Evolutionary conservation across 164 flowering plant species (phyloP).

Genomic region (Cinnamomum micranthum): DNA sequence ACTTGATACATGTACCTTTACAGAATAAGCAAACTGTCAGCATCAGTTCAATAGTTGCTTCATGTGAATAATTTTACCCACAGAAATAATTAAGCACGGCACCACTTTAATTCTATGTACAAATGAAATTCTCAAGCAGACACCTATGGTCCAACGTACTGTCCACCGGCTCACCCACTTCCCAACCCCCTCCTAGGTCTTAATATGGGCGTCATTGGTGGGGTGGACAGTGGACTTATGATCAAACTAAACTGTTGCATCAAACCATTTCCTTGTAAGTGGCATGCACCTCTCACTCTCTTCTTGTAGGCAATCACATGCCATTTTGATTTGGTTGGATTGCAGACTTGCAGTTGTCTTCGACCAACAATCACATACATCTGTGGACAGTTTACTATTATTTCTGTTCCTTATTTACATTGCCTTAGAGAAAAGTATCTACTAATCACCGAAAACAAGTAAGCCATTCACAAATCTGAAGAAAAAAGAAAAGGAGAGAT

Average conservation of each 20-base stretch:
- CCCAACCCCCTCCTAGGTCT: background rate
- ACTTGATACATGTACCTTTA: background rate
- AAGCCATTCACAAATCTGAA: background rate
- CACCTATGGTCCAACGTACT: background rate
- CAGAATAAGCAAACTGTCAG: background rate
- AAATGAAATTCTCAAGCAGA: background rate
- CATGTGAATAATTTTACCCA: background rate
- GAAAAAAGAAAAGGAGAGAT: background rate
- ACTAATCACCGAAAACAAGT: background rate
- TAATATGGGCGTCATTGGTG: too few species aligned
- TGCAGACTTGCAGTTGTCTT: too few species aligned
- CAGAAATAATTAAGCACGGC: background rate
- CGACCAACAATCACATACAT: too few species aligned
- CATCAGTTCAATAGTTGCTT: background rate
- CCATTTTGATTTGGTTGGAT: too few species aligned
- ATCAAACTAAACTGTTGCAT: too few species aligned
- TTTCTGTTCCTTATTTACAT: background rate
- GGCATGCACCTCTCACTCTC: background rate
- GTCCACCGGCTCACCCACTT: background rate
- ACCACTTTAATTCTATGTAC: background rate
- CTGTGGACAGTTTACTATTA: too few species aligned
- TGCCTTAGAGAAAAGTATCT: background rate
- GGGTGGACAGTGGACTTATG: too few species aligned
- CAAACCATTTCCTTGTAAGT: background rate
- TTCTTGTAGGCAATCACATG: too few species aligned